phyloP scores from a whole-genome alignment of 805 yeast species.

The Myxozyma melibiosi region DNA sequence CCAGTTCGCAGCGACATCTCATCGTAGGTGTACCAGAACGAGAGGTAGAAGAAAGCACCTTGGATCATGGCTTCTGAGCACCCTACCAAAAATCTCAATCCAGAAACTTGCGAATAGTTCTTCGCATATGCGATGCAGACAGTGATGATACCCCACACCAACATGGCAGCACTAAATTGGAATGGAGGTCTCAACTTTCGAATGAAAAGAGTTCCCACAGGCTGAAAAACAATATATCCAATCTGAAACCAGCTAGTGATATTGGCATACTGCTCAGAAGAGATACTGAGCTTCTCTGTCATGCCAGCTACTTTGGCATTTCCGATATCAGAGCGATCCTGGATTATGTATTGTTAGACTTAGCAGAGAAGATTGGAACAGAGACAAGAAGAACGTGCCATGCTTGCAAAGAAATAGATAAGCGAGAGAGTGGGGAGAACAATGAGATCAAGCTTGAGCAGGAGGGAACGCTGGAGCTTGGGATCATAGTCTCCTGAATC shows the following conservation, averaged over 20 bases:
- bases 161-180: conserved; percentile 6
- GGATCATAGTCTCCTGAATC: conserved; percentile 10
- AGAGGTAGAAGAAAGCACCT: conserved; percentile 52
- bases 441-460: conserved; percentile 50
- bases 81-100: conserved; percentile 51
- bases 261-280: background rate
- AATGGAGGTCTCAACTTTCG: background rate
- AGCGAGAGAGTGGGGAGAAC: conserved; percentile 54
- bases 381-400: conserved; percentile 41
- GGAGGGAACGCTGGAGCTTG: background rate
- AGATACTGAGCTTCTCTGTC: background rate
- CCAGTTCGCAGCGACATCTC: conserved; percentile 55
- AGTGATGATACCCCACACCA: conserved; percentile 2
- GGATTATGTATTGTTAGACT: background rate
- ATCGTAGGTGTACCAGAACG: conserved; percentile 58
- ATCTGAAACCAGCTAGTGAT: background rate
- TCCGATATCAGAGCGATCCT: conserved; percentile 11
- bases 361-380: too few relatives aligned
- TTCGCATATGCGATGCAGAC: background rate
- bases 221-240: conserved; percentile 10
- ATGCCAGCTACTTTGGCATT: conserved; percentile 36
- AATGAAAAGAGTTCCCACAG: conserved; percentile 1
- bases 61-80: conserved; percentile 52
- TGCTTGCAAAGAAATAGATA: conserved; percentile 48
- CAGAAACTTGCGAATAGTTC: conserved; percentile 40